Conservation (phyloP, 1,284 basidiomycete species). For the Inonotus hispidus region DNA sequence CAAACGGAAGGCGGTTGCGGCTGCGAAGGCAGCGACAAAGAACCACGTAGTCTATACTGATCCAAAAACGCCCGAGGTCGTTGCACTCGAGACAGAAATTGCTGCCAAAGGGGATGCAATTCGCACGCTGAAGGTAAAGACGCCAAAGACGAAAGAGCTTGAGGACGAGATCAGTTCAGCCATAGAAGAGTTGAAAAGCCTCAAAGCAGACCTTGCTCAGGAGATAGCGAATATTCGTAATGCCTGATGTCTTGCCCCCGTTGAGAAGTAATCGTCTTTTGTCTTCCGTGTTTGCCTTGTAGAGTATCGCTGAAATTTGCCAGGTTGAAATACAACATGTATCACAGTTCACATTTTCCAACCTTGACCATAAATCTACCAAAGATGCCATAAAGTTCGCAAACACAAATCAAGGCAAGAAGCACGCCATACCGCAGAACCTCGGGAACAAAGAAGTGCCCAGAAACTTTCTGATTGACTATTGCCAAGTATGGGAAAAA, state of each 20-base stretch:
- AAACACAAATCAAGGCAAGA: background rate
- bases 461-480: background rate
- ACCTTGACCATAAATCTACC: no score
- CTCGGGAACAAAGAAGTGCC: background rate
- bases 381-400: no score
- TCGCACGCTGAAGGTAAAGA: conserved; percentile 55
- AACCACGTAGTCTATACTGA: conserved; percentile 30
- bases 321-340: background rate
- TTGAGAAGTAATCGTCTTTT: background rate
- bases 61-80: conserved; percentile 59
- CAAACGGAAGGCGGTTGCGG: conserved; percentile 49
- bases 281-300: background rate
- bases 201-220: conserved; percentile 57
- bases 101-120: conserved; percentile 71
- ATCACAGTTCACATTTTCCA: background rate
- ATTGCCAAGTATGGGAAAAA: background rate
- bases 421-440: background rate
- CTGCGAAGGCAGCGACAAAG: conserved; percentile 24
- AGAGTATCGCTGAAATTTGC: background rate
- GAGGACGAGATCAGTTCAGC: conserved; percentile 43
- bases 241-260: background rate
- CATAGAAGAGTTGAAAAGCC: conserved; percentile 42
- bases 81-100: conserved; percentile 65
- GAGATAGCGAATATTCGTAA: conserved; percentile 8
- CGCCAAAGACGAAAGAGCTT: conserved; percentile 59